Conservation (phyloP, 106 monocot species). For the Platanthera zijinensis region DNA sequence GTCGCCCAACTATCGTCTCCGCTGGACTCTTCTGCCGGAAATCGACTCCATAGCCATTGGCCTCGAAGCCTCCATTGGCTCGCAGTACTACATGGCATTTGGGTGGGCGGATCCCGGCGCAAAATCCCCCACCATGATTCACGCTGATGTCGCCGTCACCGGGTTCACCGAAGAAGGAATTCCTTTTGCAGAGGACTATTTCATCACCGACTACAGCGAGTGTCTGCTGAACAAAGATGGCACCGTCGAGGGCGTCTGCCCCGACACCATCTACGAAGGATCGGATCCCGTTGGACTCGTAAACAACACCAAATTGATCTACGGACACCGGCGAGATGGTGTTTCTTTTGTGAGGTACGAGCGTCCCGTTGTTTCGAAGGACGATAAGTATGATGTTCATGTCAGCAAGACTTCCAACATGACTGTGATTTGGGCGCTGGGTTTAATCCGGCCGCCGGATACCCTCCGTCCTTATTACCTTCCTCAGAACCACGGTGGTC, state of each 20-base stretch:
- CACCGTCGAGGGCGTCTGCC: slow-evolving; percentile 68
- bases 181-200: slow-evolving; percentile 90
- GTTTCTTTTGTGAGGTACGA: slow-evolving; percentile 69
- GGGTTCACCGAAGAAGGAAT: slow-evolving; percentile 73
- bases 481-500: slow-evolving; percentile 79
- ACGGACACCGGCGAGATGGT: slow-evolving; percentile 79
- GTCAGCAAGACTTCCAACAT: slow-evolving; percentile 44
- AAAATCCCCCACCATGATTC: slow-evolving; percentile 50
- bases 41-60: slow-evolving; percentile 48
- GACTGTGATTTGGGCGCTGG: slow-evolving; percentile 84
- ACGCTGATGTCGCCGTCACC: slow-evolving; percentile 51
- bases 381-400: slow-evolving; percentile 72
- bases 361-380: slow-evolving; percentile 38
- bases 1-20: slow-evolving; percentile 45
- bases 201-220: slow-evolving; percentile 67
- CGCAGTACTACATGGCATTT: slow-evolving; percentile 87
- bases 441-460: slow-evolving; percentile 65
- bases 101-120: slow-evolving; percentile 63
- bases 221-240: slow-evolving; percentile 72
- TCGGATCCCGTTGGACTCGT: slow-evolving; percentile 48
- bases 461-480: slow-evolving; percentile 59
- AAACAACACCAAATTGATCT: slow-evolving; percentile 66
- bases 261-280: slow-evolving; percentile 70
- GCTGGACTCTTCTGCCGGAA: slow-evolving; percentile 55
- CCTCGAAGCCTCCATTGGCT: slow-evolving; percentile 61